Conservation (phyloP, 1,284 basidiomycete species). For the Cystobasidiaceae sp. region DNA sequence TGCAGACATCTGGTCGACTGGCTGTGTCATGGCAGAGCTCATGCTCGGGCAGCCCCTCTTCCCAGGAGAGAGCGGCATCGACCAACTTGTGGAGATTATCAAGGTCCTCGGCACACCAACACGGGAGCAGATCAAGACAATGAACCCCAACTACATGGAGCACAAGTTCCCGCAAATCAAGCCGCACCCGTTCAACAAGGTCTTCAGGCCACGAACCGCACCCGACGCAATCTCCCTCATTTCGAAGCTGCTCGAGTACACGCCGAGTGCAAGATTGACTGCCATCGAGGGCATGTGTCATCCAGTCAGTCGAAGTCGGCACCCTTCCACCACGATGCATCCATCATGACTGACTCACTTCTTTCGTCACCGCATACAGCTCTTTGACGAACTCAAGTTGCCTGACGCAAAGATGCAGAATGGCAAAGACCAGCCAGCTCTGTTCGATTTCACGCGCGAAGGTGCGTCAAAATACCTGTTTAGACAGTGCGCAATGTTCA, state of each 20-base stretch:
- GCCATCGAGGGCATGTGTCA: conserved; percentile 69
- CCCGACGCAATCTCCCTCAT: conserved; percentile 95
- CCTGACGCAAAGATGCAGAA: conserved; percentile 92
- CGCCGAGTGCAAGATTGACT: conserved; percentile 82
- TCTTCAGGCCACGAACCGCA: conserved; percentile 95
- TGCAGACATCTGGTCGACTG: conserved; percentile 96
- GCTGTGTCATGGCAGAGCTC: conserved; percentile 99
- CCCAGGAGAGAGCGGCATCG: conserved; percentile 99
- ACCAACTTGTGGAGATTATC: conserved; percentile 99
- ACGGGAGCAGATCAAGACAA: conserved; percentile 99
- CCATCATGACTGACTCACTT: background rate
- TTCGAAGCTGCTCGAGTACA: conserved; percentile 92
- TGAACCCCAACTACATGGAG: conserved; percentile 99
- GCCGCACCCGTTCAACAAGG: conserved; percentile 92
- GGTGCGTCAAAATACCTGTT: no score
- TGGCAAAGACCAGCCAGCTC: conserved; percentile 85
- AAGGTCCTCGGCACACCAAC: conserved; percentile 98
- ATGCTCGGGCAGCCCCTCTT: conserved; percentile 99
- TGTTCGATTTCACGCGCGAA: conserved; percentile 96
- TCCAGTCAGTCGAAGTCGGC: background rate
- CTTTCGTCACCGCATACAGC: conserved; percentile 71
- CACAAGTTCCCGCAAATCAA: conserved; percentile 99
- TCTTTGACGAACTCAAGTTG: conserved; percentile 92
- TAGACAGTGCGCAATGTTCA: background rate
- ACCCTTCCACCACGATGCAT: background rate